These are phyloP conservation scores for Erodium moschatum DNA, from an alignment of 441 rosid species.

Conservation along the genomic window DNA sequence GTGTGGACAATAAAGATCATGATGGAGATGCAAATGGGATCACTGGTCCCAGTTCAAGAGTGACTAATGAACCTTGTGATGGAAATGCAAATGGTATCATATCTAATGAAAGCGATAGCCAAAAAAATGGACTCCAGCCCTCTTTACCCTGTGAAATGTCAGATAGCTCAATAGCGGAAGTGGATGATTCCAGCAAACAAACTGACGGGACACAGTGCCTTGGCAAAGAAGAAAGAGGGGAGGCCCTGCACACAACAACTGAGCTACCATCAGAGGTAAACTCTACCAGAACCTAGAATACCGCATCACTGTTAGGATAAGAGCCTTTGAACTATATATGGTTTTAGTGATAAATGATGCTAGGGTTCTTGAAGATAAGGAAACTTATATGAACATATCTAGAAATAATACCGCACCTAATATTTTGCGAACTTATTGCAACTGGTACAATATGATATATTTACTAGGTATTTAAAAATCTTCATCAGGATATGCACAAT, in stretches of 20 bases:
- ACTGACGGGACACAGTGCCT: slow-evolving; percentile 20
- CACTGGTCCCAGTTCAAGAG: slow-evolving; percentile 18
- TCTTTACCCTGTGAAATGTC: slow-evolving; percentile 30
- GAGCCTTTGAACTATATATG: neutral
- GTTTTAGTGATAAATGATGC: slow-evolving; percentile 2
- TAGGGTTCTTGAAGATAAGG: slow-evolving; percentile 10
- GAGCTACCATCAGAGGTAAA: slow-evolving; percentile 41
- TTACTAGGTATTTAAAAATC: slow-evolving; percentile 31
- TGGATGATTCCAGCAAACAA: slow-evolving; percentile 27
- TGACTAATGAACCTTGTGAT: slow-evolving; percentile 11
- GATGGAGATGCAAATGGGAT: slow-evolving; percentile 19
- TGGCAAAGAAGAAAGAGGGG: neutral
- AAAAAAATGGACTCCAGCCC: slow-evolving; percentile 26
- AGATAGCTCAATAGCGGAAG: slow-evolving; percentile 22
- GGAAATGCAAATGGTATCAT: slow-evolving; percentile 15
- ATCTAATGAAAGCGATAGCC: slow-evolving; percentile 26
- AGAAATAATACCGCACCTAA: slow-evolving; percentile 8
- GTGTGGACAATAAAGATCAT: slow-evolving; percentile 16
- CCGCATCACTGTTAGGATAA: neutral
- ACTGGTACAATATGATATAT: slow-evolving; percentile 15
- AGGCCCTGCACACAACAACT: slow-evolving; percentile 25
- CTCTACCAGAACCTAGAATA: slow-evolving; percentile 13
- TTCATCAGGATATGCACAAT: slow-evolving; percentile 39
- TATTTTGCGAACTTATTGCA: slow-evolving; percentile 7
- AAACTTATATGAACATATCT: slow-evolving; percentile 19